Conservation (phyloP, 352 stramenopile species). For the Pythium coloratum region DNA sequence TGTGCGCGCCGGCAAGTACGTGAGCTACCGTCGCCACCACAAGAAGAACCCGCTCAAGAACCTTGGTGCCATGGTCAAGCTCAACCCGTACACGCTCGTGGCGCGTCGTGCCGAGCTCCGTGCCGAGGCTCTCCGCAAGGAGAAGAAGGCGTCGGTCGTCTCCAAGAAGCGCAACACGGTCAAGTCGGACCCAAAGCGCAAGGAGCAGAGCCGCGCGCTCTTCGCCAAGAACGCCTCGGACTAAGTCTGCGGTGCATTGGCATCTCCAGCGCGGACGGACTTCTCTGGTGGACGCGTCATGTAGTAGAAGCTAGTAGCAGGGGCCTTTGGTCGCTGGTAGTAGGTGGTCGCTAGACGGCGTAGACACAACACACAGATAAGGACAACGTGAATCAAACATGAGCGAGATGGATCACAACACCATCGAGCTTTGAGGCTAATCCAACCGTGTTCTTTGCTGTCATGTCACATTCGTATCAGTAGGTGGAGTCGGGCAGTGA, state of each 20-base stretch:
- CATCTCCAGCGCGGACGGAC: background rate
- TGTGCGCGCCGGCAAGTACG: conserved; percentile 93
- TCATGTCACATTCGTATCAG: background rate
- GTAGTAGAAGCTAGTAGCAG: background rate
- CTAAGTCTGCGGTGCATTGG: conserved; percentile 36
- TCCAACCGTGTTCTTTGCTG: background rate
- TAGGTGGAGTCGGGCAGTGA: conserved; percentile 25
- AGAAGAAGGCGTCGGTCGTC: conserved; percentile 85
- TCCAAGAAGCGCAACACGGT: conserved; percentile 89
- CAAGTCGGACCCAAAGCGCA: conserved; percentile 69
- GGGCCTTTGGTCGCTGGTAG: conserved; percentile 1
- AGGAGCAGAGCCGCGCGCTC: conserved; percentile 72
- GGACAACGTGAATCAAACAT: conserved; percentile 6
- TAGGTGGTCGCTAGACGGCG: background rate
- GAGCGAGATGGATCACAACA: conserved; percentile 7
- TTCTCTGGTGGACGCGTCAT: conserved; percentile 2
- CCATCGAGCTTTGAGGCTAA: conserved; percentile 17
- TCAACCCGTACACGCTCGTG: conserved; percentile 97
- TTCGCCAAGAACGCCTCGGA: conserved; percentile 83
- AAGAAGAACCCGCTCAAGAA: conserved; percentile 99
- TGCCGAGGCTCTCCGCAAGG: conserved; percentile 83
- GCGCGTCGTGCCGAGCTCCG: conserved; percentile 89
- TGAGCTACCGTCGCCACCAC: conserved; percentile 86
- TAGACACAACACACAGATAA: conserved; percentile 1
- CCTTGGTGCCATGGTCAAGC: conserved; percentile 94